Evolutionary conservation across 2,329 filamentous ascomycete genomes (phyloP), one percentile per base, ranked within the genome.

Genomic region (Sarocladiaceae sp.): DNA sequence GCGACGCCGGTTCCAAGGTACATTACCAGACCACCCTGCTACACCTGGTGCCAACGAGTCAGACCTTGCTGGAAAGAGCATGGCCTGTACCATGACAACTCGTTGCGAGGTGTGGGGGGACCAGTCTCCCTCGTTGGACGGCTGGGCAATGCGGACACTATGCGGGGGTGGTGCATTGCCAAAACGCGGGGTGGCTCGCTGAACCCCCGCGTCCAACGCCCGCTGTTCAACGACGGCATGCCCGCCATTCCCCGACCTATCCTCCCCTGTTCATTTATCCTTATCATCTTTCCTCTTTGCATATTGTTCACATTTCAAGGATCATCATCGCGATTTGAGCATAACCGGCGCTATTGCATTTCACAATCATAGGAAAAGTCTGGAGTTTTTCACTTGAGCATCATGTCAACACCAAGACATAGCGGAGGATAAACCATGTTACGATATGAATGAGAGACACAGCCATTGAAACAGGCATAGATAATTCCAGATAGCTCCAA

Each of bases 11-110:
- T 3, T 8, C 22, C 23, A 44, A 26, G 23, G n/a, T 37, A 37
- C 35, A 37, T 37, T 37, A 37, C 7, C 35, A 22, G 17, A n/a
- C 23, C n/a, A n/a, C n/a, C n/a, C n/a, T n/a, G n/a, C n/a, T n/a
- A 17, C 23, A 31, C 26, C 26, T 44, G 40, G 28, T n/a, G 23
- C 40, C 12, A 44, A n/a, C 44, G n/a, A 33, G 44, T 48, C 44
- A 31, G 22, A 31, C 44, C n/a, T 31, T 48, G n/a, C 44, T 48
- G 26, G 26, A 48, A 48, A 31, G 44, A 48, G 44, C 40, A 46
- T 40, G 25, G 40, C 44, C 44, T 48, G 26, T 28, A 17, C 17
- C 15, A 31, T 31, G 26, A 48, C 44, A 31, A 17, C 44, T 48
- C 44, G 33, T 22, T 22, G 8, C 17, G 8, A 20, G 12, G 23